A percentile compares a stretch with the other conserved stretches of the same genome.
These are phyloP conservation scores for Diophrys appendiculata DNA, from an alignment of 73 alveolate species.

Conservation along the genomic window DNA sequence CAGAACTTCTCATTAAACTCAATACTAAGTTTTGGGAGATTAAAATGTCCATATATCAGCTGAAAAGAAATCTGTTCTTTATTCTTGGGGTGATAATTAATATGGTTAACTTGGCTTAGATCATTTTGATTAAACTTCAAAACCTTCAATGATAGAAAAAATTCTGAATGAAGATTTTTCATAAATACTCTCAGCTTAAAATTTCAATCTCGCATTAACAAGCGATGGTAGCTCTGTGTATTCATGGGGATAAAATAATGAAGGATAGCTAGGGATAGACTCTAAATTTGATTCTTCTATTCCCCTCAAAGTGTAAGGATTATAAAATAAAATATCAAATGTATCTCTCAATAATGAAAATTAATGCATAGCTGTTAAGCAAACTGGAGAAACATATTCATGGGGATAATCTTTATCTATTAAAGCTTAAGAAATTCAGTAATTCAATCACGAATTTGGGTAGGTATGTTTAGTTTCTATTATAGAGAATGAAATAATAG, in stretches of 20 bases:
- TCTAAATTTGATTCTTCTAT: background rate
- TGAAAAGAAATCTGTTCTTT: constrained; percentile 44
- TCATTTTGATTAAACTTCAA: constrained; percentile 3
- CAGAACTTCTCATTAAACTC: background rate
- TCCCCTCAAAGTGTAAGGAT: constrained; percentile 8
- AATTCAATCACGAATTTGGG: no score
- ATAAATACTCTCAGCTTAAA: constrained; percentile 34
- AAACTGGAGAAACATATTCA: background rate
- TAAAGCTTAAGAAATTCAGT: no score
- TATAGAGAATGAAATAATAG: background rate
- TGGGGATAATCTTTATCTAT: background rate
- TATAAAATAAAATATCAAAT: constrained; percentile 23
- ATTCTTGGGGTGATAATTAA: constrained; percentile 47
- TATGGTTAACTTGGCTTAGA: constrained; percentile 46
- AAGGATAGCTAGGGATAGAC: constrained; percentile 25
- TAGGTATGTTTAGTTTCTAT: background rate
- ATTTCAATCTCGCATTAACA: constrained; percentile 12
- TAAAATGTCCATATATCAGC: constrained; percentile 16
- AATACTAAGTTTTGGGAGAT: background rate
- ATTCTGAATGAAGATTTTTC: constrained; percentile 35
- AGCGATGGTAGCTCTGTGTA: constrained; percentile 23
- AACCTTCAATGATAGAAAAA: constrained; percentile 40
- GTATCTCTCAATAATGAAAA: constrained; percentile 15
- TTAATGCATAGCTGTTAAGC: background rate
- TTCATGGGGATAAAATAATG: constrained; percentile 25